Evolutionary conservation across 2,329 filamentous ascomycete genomes (phyloP).

Genomic region (Davidsoniella virescens): DNA sequence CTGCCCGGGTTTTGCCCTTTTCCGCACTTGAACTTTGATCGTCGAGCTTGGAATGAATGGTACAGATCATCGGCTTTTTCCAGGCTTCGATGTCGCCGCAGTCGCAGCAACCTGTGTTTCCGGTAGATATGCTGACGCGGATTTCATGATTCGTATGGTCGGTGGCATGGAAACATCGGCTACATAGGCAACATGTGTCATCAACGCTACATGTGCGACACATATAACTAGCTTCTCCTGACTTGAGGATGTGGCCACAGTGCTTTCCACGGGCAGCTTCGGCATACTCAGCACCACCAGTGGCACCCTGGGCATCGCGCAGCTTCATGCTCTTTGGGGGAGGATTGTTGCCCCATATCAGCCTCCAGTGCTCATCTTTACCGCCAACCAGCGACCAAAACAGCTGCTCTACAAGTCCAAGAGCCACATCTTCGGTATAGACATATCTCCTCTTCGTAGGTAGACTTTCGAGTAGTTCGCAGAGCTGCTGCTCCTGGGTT

Average conservation of each 20-base stretch:
- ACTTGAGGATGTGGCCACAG: constrained; percentile 94
- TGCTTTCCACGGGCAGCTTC: constrained; percentile 80
- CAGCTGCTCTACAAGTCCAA: constrained; percentile 59
- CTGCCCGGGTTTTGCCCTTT: neutral
- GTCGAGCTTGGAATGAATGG: constrained; percentile 63
- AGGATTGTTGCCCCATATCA: constrained; percentile 58
- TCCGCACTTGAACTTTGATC: constrained; percentile 16
- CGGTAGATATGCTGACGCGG: constrained; percentile 69
- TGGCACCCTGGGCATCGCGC: constrained; percentile 74
- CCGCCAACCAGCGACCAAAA: constrained; percentile 77
- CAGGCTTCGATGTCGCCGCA: constrained; percentile 94
- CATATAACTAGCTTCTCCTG: constrained; percentile 81
- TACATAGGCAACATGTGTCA: constrained; percentile 89
- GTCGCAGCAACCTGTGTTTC: constrained; percentile 92
- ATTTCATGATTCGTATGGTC: constrained; percentile 91
- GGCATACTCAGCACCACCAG: constrained; percentile 88
- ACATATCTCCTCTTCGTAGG: constrained; percentile 58
- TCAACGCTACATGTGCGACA: constrained; percentile 91
- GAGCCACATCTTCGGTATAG: constrained; percentile 55
- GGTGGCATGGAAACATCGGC: constrained; percentile 84
- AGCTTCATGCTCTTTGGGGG: constrained; percentile 56
- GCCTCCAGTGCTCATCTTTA: constrained; percentile 53
- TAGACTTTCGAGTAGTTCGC: constrained; percentile 62
- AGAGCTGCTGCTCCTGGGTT: constrained; percentile 56
- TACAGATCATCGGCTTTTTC: constrained; percentile 74